Conservation (phyloP, 2,329 filamentous ascomycete genomes). For the Allantophomopsis lycopodina region DNA sequence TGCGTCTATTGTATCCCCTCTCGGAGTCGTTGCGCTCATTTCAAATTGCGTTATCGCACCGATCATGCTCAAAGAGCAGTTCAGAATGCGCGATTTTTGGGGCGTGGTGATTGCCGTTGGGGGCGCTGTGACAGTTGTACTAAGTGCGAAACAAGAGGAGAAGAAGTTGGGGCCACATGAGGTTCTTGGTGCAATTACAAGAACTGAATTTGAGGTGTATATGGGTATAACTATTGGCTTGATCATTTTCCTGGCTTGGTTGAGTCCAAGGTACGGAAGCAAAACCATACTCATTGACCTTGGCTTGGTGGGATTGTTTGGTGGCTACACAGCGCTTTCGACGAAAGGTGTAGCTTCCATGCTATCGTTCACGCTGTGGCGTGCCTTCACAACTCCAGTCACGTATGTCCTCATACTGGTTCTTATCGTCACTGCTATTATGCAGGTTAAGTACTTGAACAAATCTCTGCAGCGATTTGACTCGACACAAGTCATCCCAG, state of each 20-base stretch:
- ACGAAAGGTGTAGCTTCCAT: conserved; percentile 96
- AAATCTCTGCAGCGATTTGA: conserved; percentile 82
- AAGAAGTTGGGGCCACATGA: conserved; percentile 82
- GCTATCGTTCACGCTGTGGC: conserved; percentile 79
- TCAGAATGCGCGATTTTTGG: conserved; percentile 72
- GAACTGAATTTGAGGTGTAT: conserved; percentile 84
- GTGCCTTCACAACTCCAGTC: conserved; percentile 80
- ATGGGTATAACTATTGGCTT: conserved; percentile 60
- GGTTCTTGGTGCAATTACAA: conserved; percentile 79
- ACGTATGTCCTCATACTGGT: conserved; percentile 77
- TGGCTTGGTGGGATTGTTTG: conserved; percentile 85
- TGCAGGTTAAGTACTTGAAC: conserved; percentile 97
- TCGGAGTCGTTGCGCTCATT: conserved; percentile 91
- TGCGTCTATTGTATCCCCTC: conserved; percentile 88
- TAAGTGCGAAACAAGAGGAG: conserved; percentile 82
- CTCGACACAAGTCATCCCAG: conserved; percentile 94
- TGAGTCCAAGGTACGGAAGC: conserved; percentile 72
- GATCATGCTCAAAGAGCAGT: conserved; percentile 81
- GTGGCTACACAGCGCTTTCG: conserved; percentile 93
- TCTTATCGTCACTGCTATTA: conserved; percentile 71
- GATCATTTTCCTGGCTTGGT: conserved; percentile 67
- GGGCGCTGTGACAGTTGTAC: conserved; percentile 82
- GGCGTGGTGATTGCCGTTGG: conserved; percentile 79
- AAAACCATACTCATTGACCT: conserved; percentile 84
- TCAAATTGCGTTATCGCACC: conserved; percentile 97